Conservation (phyloP, 2,329 filamentous ascomycete species). For the Dryadomyces quercus-mongolicae region DNA sequence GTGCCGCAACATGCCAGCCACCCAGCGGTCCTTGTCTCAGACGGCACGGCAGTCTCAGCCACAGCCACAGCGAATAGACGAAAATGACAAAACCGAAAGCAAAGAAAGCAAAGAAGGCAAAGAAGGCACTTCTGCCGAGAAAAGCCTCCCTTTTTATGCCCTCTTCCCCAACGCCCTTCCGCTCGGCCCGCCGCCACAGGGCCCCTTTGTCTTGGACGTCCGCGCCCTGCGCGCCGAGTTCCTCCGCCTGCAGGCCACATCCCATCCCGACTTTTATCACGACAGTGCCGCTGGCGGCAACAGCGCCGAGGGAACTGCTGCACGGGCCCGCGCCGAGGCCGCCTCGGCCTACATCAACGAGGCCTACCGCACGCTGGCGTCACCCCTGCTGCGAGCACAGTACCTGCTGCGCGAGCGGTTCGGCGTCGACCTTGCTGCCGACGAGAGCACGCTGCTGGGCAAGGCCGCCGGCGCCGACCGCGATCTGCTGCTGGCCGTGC, state of each 20-base stretch:
- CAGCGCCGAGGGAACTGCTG: not conserved
- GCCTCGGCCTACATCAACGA: slow-evolving; percentile 79
- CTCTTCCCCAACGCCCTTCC: slow-evolving; percentile 78
- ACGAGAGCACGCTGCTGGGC: slow-evolving; percentile 61
- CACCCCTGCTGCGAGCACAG: slow-evolving; percentile 74
- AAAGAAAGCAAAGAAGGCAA: no score
- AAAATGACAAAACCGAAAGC: no score
- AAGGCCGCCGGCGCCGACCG: slow-evolving; percentile 37
- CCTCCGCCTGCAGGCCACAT: slow-evolving; percentile 64
- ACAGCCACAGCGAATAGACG: no score
- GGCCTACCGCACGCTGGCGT: slow-evolving; percentile 73
- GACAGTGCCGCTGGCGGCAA: slow-evolving; percentile 9
- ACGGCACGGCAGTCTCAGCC: not conserved
- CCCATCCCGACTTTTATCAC: slow-evolving; percentile 60
- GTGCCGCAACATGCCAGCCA: no score
- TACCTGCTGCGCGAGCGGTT: slow-evolving; percentile 63
- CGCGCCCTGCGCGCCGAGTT: slow-evolving; percentile 70
- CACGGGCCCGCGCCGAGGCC: slow-evolving; percentile 50
- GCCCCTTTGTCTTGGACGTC: slow-evolving; percentile 64
- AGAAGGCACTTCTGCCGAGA: not conserved
- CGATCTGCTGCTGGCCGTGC: slow-evolving; percentile 61
- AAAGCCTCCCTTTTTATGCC: slow-evolving; percentile 48
- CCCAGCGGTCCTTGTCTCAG: not conserved
- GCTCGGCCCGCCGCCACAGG: slow-evolving; percentile 61
- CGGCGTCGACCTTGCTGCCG: slow-evolving; percentile 65